These are phyloP conservation scores for Camelina hispida DNA, from an alignment of 345 rosid species.

Conservation along the genomic window DNA sequence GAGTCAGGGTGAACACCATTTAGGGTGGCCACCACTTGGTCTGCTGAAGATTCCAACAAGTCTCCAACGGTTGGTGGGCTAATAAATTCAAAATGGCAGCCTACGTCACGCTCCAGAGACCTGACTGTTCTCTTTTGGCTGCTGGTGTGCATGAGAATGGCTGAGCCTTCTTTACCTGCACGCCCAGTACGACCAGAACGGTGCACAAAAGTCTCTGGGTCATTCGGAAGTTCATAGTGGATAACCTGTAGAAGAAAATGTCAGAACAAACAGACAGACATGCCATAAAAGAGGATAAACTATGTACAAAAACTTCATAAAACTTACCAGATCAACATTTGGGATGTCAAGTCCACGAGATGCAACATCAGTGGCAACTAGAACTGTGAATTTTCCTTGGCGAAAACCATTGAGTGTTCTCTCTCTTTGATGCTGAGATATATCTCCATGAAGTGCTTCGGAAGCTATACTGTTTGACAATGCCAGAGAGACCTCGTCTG, in stretches of 20 bases:
- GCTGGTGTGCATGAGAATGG: conserved; percentile 79
- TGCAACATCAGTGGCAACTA: conserved; percentile 98
- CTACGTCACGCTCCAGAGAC: conserved; percentile 91
- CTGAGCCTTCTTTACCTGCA: conserved; percentile 96
- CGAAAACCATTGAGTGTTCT: conserved; percentile 92
- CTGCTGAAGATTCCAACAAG: conserved; percentile 84
- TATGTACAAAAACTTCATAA: not conserved
- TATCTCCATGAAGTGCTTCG: conserved; percentile 98
- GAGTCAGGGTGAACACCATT: conserved; percentile 91
- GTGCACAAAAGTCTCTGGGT: conserved; percentile 96
- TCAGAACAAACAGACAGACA: conserved; percentile 33
- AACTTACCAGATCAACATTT: conserved; percentile 87
- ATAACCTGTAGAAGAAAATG: conserved; percentile 61
- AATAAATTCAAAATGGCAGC: conserved; percentile 86
- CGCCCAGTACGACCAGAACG: conserved; percentile 99
- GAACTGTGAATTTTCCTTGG: conserved; percentile 96
- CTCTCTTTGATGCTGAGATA: conserved; percentile 99
- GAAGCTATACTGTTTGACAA: conserved; percentile 84
- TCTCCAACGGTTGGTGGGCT: conserved; percentile 81
- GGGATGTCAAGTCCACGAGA: conserved; percentile 99
- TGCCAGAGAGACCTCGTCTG: conserved; percentile 89
- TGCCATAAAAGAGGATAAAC: not conserved
- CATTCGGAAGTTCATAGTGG: conserved; percentile 98
- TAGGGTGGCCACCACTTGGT: conserved; percentile 84
- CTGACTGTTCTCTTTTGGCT: conserved; percentile 90